phyloP scores from a whole-genome alignment of 495 filamentous ascomycete species.

The Viridothelium virens region DNA sequence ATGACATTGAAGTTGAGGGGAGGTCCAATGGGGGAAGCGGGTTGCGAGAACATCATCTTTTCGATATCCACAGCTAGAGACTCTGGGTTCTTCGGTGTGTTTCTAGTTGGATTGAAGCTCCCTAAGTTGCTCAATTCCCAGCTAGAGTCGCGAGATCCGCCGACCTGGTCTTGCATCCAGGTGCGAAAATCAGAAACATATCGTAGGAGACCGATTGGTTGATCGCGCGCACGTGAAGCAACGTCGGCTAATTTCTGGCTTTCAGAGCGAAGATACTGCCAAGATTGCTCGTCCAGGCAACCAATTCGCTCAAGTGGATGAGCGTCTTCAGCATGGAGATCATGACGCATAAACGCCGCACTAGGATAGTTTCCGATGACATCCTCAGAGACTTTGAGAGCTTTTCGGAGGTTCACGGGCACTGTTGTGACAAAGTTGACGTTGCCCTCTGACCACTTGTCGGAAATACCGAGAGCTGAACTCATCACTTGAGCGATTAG shows the following conservation, averaged over 20 bases:
- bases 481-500: neutral
- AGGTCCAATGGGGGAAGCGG: neutral
- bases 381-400: neutral
- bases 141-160: neutral
- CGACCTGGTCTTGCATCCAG: constrained; percentile 3
- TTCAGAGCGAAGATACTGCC: neutral
- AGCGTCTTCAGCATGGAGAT: neutral
- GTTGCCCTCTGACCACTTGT: neutral
- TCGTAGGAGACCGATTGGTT: constrained; percentile 3
- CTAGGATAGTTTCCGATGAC: neutral
- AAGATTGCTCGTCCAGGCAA: neutral
- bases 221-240: neutral
- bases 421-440: neutral
- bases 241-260: neutral
- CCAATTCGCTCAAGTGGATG: neutral
- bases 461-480: neutral
- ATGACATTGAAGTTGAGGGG: neutral
- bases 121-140: constrained; percentile 1
- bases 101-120: neutral
- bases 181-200: neutral
- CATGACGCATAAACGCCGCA: neutral
- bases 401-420: neutral
- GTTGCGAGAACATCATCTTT: constrained; percentile 3
- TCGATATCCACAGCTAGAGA: neutral
- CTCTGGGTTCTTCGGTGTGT: too few relatives aligned